Evolutionary conservation across 805 yeast species (phyloP).

Genomic region (Suhomyces xylopsoci): DNA sequence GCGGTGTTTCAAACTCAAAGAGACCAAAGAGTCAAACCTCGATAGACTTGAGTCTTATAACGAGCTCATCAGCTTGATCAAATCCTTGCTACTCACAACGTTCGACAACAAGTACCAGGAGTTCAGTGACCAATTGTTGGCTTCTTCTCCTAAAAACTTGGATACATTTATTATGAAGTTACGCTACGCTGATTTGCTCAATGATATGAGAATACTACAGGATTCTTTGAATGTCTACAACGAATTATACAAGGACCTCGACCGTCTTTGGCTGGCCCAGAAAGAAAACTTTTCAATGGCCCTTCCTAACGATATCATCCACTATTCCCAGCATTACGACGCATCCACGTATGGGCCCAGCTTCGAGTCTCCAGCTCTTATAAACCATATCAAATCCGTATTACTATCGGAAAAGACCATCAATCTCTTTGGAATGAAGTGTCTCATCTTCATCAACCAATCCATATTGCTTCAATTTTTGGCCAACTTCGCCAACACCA

Average conservation of each 20-base stretch:
- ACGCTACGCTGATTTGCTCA: slow-evolving; percentile 50
- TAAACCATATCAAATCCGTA: background rate
- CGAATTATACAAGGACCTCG: slow-evolving; percentile 33
- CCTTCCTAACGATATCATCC: slow-evolving; percentile 2
- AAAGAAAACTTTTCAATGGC: slow-evolving; percentile 1
- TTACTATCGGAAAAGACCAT: slow-evolving; percentile 7
- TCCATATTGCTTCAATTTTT: slow-evolving; percentile 34
- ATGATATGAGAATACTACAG: slow-evolving; percentile 54
- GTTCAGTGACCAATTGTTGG: slow-evolving; percentile 9
- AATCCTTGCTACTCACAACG: slow-evolving; percentile 49
- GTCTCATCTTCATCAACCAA: slow-evolving; percentile 35
- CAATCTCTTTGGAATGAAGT: slow-evolving; percentile 24
- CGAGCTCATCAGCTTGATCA: slow-evolving; percentile 42
- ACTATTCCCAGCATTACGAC: background rate
- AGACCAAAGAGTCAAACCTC: slow-evolving; percentile 27
- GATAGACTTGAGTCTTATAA: slow-evolving; percentile 53
- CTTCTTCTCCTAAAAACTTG: background rate
- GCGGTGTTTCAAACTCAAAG: slow-evolving; percentile 40
- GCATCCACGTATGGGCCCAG: background rate
- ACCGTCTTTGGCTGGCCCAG: slow-evolving; percentile 12
- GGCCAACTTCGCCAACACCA: slow-evolving; percentile 33
- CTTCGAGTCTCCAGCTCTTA: slow-evolving; percentile 1
- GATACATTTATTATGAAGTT: slow-evolving; percentile 43
- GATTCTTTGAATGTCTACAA: slow-evolving; percentile 58
- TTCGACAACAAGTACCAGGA: slow-evolving; percentile 35